These are phyloP conservation scores for Vitellaria paradoxa DNA, from an alignment of 179 eudicot genomes.

Conservation along the genomic window DNA sequence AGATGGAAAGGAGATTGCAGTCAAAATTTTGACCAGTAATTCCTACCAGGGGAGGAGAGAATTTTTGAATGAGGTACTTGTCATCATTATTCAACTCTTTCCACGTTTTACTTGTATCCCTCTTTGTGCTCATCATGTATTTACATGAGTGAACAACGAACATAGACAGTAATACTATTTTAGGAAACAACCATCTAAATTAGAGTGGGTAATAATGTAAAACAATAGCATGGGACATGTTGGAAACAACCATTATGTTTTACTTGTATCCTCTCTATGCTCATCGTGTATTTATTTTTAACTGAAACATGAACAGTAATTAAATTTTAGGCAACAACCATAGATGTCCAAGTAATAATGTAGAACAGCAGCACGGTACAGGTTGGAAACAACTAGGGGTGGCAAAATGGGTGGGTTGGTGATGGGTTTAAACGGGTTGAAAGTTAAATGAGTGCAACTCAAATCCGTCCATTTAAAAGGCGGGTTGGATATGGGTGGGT, in stretches of 20 bases:
- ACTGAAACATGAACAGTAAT: too few relatives aligned
- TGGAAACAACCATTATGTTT: background rate
- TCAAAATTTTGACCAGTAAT: conserved; percentile 77
- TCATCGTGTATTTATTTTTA: too few relatives aligned
- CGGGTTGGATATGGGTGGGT: too few relatives aligned
- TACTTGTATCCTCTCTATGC: too few relatives aligned
- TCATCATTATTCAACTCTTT: background rate
- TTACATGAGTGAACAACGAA: background rate
- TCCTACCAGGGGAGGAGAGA: conserved; percentile 92
- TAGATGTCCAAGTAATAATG: too few relatives aligned
- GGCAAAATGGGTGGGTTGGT: too few relatives aligned
- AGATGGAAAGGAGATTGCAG: conserved; percentile 91
- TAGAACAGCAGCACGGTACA: too few relatives aligned
- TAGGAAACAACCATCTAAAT: background rate
- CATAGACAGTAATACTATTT: background rate
- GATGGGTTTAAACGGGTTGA: too few relatives aligned
- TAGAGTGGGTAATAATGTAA: background rate
- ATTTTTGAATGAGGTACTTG: conserved; percentile 80
- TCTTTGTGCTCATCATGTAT: background rate
- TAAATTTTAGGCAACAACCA: too few relatives aligned
- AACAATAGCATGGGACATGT: background rate
- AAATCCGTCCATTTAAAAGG: too few relatives aligned
- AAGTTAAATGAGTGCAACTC: too few relatives aligned
- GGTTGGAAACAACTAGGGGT: too few relatives aligned
- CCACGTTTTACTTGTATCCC: background rate